A percentile compares a stretch with the other conserved stretches of the same genome.
Evolutionary conservation across 345 rosid genomes (phyloP).

Genomic region (Sisymbrium irio): DNA sequence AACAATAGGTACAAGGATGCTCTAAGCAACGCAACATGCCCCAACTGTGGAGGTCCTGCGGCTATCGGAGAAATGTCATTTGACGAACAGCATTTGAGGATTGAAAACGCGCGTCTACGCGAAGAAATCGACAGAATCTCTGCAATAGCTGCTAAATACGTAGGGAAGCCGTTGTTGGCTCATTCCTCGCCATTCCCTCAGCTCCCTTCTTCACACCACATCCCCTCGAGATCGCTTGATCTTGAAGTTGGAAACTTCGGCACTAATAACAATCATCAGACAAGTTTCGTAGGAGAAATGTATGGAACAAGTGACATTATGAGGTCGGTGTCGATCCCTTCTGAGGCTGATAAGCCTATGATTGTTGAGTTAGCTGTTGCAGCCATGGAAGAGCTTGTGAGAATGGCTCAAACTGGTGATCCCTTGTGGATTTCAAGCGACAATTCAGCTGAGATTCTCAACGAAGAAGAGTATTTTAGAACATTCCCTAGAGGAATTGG

Average conservation of each 20-base stretch:
- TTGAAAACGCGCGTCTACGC: conserved; percentile 77
- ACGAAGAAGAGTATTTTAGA: conserved; percentile 77
- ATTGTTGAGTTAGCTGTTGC: conserved; percentile 90
- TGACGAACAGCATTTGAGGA: conserved; percentile 94
- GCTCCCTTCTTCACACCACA: conserved; percentile 43
- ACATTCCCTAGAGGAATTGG: conserved; percentile 85
- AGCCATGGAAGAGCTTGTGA: conserved; percentile 91
- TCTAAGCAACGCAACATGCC: conserved; percentile 69
- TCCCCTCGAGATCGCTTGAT: conserved; percentile 54
- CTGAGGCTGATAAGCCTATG: conserved; percentile 84
- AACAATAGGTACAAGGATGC: conserved; percentile 82
- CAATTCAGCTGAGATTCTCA: conserved; percentile 47
- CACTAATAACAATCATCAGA: conserved; percentile 34
- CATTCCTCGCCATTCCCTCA: conserved; percentile 50
- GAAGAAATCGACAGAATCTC: conserved; percentile 96
- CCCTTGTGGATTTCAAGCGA: conserved; percentile 69
- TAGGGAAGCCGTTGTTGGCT: conserved; percentile 57
- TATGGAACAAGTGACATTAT: conserved; percentile 60
- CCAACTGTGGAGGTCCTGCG: conserved; percentile 83
- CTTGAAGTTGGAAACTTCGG: conserved; percentile 53
- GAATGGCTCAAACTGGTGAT: conserved; percentile 77
- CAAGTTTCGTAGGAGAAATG: conserved; percentile 72
- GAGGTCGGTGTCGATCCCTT: conserved; percentile 57
- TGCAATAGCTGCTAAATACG: conserved; percentile 76
- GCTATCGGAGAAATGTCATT: conserved; percentile 93